Conservation (phyloP, 768 basidiomycete species). For the Kondoa malvinella region DNA sequence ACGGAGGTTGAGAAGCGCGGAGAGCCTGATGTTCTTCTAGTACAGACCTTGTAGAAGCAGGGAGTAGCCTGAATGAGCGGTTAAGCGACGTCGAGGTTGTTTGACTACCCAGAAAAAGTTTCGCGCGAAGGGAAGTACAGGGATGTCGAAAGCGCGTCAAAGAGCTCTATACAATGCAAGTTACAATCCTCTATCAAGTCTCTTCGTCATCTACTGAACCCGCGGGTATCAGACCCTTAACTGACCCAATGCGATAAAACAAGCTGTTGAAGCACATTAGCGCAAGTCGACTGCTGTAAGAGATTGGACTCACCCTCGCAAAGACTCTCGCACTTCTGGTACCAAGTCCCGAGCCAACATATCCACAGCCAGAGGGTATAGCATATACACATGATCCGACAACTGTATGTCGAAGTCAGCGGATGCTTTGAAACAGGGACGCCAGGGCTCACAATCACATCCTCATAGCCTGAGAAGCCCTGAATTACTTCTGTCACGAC, state of each 20-base stretch:
- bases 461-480: conserved; percentile 76
- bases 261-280: not conserved
- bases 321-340: conserved; percentile 53
- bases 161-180: not conserved
- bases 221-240: not conserved
- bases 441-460: conserved; percentile 58
- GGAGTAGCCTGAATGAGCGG: not conserved
- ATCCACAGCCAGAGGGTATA: conserved; percentile 79
- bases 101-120: not conserved
- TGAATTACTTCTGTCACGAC: conserved; percentile 87
- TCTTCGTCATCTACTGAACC: not conserved
- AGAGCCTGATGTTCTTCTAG: not conserved
- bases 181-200: not conserved
- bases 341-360: conserved; percentile 65
- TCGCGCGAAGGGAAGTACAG: not conserved
- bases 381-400: conserved; percentile 62
- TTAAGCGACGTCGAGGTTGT: not conserved
- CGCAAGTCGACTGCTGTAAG: not conserved
- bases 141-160: not conserved
- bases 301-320: not conserved
- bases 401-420: conserved; percentile 43
- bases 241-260: not conserved
- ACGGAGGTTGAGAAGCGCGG: not conserved
- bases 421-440: not conserved
- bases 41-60: not conserved